Base-by-base conservation (phyloP, 2,329 filamentous ascomycete genomes). In the Blastomyces silverae region DNA sequence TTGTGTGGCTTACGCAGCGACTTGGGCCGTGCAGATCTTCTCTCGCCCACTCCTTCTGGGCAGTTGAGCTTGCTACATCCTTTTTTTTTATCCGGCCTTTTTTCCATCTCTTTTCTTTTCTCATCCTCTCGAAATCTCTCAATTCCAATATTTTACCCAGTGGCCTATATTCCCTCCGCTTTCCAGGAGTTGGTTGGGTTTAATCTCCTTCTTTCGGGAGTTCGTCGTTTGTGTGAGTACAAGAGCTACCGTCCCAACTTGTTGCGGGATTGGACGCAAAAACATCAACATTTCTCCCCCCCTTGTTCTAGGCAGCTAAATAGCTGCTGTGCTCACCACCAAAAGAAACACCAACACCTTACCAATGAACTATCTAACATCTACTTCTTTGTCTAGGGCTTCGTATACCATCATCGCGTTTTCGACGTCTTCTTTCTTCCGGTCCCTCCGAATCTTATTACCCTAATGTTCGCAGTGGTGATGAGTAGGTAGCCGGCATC, bases 301-400 rank as follows among this genome's bases (percentile, higher is more conserved):
- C 50, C 25, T 13, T 25, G 50, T 52, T 28, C 46, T 1, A 48
- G 42, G 22, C 50, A 52, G 50, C 46, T 53, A n/a, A n/a, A n/a
- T n/a, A 15, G 11, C 28, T 37, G 53, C 10, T 34, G n/a, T 34
- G 25, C 52, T 4, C 52, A 10, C 5, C 37, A 39, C 42, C 15
- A 17, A 20, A 7, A 46, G 20, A 46, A 46, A 20, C 25, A 39
- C 55, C 17, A 37, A 39, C 34, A 57, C 55, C 34, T 58, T 42
- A 6, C 37, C 56, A 58, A 58, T 42, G 3, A 44, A 59, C 56
- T 25, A 8, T 59, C 56, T 44, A 59, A 59, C 56, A 59, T n/a
- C 3, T 25, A 39, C 34, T 20, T 59, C 37, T 42, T 44, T 59
- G 56, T 44, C 56, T 59, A 59, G 56, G 37, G 13, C n/a, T 39